These are phyloP conservation scores for Gastrolobium villosum DNA, from an alignment of 306 rosid species.

Conservation along the genomic window DNA sequence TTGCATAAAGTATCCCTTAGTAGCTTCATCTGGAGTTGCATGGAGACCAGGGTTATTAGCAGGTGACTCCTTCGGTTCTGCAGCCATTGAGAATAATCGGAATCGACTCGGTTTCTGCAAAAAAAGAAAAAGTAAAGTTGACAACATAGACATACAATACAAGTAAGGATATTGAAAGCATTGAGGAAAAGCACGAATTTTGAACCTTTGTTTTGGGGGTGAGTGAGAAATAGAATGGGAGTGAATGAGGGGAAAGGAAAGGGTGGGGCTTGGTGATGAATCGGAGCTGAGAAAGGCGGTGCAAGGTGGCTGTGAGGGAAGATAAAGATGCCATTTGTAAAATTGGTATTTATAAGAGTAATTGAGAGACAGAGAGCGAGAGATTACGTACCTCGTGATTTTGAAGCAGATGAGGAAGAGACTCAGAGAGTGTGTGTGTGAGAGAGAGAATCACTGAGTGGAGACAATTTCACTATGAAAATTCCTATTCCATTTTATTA, in stretches of 20 bases:
- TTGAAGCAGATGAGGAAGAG: constrained; percentile 16
- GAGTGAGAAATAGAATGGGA: constrained; percentile 51
- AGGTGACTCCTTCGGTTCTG: constrained; percentile 72
- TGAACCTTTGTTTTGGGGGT: constrained; percentile 64
- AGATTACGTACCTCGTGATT: constrained; percentile 35
- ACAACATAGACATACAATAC: neutral
- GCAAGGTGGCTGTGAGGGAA: constrained; percentile 53
- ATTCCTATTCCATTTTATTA: too few relatives aligned
- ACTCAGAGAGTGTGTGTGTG: neutral
- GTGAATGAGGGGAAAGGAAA: constrained; percentile 26
- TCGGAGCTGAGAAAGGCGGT: constrained; percentile 58
- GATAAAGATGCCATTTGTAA: constrained; percentile 55
- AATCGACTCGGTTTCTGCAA: constrained; percentile 59
- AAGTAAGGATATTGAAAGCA: neutral
- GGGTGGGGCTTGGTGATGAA: constrained; percentile 46
- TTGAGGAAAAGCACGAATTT: neutral
- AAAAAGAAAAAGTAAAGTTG: neutral
- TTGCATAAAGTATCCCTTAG: constrained; percentile 87
- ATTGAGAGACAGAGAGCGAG: neutral
- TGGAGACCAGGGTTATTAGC: constrained; percentile 85
- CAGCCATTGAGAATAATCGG: constrained; percentile 81
- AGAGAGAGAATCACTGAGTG: neutral
- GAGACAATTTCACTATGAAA: neutral
- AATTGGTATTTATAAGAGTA: constrained; percentile 8
- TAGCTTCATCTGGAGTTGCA: constrained; percentile 76